Evolutionary conservation across 2,329 filamentous ascomycete genomes (phyloP).

Genomic region (Pseudogymnoascus sp.): DNA sequence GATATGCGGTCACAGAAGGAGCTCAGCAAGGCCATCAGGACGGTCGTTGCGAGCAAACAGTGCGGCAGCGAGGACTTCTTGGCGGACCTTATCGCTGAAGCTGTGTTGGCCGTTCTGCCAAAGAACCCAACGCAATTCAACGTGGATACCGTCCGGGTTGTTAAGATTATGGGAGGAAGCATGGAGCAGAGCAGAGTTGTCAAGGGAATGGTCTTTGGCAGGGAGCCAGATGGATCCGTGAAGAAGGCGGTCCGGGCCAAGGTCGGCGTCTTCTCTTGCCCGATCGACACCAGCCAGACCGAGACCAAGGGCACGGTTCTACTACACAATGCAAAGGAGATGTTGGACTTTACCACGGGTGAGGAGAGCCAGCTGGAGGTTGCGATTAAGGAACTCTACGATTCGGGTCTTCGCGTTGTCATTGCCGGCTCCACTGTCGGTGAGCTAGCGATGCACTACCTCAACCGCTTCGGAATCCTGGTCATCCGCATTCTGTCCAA

Average conservation of each 20-base stretch:
- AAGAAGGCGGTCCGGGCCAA: constrained; percentile 92
- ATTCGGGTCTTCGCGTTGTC: constrained; percentile 85
- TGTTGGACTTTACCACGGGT: constrained; percentile 96
- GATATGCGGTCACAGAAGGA: constrained; percentile 74
- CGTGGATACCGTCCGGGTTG: constrained; percentile 96
- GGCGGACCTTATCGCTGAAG: constrained; percentile 77
- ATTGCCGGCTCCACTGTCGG: constrained; percentile 90
- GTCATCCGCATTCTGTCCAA: constrained; percentile 97
- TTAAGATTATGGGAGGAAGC: constrained; percentile 98
- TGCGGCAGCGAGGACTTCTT: constrained; percentile 86
- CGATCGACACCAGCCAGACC: constrained; percentile 90
- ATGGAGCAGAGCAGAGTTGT: constrained; percentile 90
- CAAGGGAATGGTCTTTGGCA: constrained; percentile 96
- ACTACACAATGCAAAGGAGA: constrained; percentile 94
- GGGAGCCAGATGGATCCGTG: constrained; percentile 83
- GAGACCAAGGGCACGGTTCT: constrained; percentile 98
- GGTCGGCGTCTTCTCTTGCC: constrained; percentile 93
- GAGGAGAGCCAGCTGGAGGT: constrained; percentile 89
- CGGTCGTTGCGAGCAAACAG: constrained; percentile 94
- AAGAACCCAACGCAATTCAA: constrained; percentile 97
- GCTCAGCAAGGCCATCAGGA: constrained; percentile 89
- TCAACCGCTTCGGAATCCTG: constrained; percentile 93
- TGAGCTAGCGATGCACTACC: constrained; percentile 92
- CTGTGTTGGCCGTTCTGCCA: constrained; percentile 76
- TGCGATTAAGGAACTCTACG: constrained; percentile 88